Conservation (phyloP, 768 basidiomycete genomes). For the Cystofilobasidium bisporidii region DNA sequence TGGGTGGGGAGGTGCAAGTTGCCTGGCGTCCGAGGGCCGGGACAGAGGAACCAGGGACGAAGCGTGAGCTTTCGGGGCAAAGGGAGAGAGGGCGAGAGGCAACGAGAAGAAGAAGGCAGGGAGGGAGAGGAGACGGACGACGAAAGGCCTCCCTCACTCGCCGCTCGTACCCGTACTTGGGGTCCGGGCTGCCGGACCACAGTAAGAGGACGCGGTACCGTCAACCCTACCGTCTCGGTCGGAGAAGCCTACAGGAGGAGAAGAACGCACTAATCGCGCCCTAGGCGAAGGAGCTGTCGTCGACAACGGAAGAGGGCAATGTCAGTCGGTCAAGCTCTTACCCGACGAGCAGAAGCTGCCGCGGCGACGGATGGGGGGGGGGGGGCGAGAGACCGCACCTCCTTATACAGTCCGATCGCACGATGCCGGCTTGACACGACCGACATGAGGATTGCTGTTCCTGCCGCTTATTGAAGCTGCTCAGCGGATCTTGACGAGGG, state of each 20-base stretch:
- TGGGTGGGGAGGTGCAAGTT: not conserved
- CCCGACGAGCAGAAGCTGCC: no score
- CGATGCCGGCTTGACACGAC: not conserved
- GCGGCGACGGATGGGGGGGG: no score
- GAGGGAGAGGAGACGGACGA: not conserved
- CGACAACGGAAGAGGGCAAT: not conserved
- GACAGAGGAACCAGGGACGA: not conserved
- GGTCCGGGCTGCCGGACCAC: not conserved
- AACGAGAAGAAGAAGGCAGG: not conserved
- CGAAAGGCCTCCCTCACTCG: not conserved
- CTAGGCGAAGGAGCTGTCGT: not conserved
- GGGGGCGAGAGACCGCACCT: not conserved
- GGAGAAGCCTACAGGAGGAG: no score
- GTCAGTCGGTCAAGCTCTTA: no score
- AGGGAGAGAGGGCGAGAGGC: no score
- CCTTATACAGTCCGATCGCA: not conserved
- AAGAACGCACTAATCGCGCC: not conserved
- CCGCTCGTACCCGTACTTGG: not conserved
- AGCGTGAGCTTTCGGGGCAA: no score
- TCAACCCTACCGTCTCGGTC: no score
- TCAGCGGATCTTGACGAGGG: no score
- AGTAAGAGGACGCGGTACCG: no score
- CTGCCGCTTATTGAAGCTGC: no score
- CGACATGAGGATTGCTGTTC: no score
- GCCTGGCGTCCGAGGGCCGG: not conserved